phyloP scores from a whole-genome alignment of 192 early-diverging fungal species.

The Spinellus fusiger region DNA sequence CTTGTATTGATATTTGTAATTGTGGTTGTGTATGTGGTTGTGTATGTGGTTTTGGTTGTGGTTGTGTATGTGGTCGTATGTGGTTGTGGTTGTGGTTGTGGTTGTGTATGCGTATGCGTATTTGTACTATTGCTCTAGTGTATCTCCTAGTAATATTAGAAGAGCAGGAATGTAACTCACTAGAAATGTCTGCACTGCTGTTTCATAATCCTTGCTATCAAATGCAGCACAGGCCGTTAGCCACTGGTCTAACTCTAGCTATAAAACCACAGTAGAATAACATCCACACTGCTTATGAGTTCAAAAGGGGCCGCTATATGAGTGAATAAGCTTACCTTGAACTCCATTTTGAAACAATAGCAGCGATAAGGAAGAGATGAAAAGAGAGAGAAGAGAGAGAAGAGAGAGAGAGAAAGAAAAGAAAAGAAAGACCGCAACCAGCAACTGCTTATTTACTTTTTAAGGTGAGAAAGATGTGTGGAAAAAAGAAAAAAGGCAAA shows the following conservation, averaged over 20 bases:
- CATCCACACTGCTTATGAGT: not conserved
- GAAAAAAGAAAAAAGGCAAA: too few relatives aligned
- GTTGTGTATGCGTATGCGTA: not conserved
- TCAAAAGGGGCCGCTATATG: not conserved
- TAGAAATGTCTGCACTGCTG: constrained; percentile 61
- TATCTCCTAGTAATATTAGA: not conserved
- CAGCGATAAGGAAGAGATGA: constrained; percentile 5
- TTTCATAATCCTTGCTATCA: constrained; percentile 64
- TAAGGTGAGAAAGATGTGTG: not conserved
- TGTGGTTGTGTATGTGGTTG: constrained; percentile 10
- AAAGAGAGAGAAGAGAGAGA: constrained; percentile 14
- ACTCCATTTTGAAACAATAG: constrained; percentile 6
- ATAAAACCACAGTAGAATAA: not conserved
- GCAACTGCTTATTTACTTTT: not conserved
- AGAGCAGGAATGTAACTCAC: constrained; percentile 41
- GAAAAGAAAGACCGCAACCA: too few relatives aligned
- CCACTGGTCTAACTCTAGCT: constrained; percentile 85
- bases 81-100: not conserved
- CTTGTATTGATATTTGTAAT: constrained; percentile 20
- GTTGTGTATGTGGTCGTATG: not conserved
- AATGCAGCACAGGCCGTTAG: constrained; percentile 67
- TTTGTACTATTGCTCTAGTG: not conserved
- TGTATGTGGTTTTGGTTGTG: not conserved
- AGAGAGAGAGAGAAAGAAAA: constrained; percentile 7
- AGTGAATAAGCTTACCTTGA: constrained; percentile 17